phyloP scores from a whole-genome alignment of 176 grass and related monocot genomes.

The Eragrostis curvula region DNA sequence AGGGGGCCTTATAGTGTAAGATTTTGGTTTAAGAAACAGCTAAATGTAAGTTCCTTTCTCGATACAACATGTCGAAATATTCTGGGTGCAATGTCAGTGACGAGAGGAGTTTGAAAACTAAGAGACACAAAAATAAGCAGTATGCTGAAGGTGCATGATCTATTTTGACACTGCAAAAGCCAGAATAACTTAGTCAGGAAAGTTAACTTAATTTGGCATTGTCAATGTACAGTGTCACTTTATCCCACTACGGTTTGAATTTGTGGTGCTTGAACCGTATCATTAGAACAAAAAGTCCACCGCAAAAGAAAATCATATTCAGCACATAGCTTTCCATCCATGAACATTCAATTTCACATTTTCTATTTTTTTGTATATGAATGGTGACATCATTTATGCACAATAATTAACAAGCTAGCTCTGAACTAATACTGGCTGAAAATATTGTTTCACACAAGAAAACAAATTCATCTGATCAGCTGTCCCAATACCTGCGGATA shows the following conservation, averaged over 20 bases:
- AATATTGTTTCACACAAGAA: background rate
- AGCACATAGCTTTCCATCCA: background rate
- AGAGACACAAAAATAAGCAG: background rate
- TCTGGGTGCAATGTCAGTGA: background rate
- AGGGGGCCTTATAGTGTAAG: no score
- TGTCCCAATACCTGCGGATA: no score
- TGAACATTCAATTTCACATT: background rate
- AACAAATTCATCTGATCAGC: background rate
- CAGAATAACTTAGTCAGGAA: slow-evolving; percentile 6
- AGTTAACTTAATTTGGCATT: background rate
- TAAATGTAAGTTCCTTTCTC: background rate
- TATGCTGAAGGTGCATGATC: background rate
- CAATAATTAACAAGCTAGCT: background rate
- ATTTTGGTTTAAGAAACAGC: no score
- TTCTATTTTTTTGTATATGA: background rate
- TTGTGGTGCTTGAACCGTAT: background rate
- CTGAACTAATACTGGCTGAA: background rate
- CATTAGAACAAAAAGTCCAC: background rate
- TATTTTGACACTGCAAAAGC: background rate
- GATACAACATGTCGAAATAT: background rate
- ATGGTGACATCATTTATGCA: background rate
- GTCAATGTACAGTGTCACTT: background rate
- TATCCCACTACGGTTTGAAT: background rate
- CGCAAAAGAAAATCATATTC: background rate
- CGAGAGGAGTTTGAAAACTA: background rate